Base-by-base conservation (phyloP, 2,329 filamentous ascomycete species). In the Nemania sp. region DNA sequence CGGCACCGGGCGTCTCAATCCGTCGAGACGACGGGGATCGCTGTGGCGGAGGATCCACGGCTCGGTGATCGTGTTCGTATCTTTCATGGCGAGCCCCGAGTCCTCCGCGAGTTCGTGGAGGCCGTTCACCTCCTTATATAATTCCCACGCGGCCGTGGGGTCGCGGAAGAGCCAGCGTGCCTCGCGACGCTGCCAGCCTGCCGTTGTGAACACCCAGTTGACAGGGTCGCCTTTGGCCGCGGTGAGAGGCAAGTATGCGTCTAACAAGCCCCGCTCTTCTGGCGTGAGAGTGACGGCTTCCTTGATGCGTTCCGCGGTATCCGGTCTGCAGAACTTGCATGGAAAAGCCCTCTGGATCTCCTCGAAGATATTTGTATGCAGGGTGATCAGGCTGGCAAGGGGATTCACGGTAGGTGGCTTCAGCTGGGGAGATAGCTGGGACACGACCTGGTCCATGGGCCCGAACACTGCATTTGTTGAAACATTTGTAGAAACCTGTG, bases 101-200 rank as follows among this genome's bases (percentile, higher is more conserved):
- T 15, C 12, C 3, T 47, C 22, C 2, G 33, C 46, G 22, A 42
- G 28, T 7, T 23, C 26, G 7, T 46, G 14, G 41, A 52, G 42
- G 15, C 39, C 19, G 36, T 39, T 43, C 17, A 52, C 44, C 5
- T 51, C 47, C n/a, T 44, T 40, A 20, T 52, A 51, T 4, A 48
- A 3, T 6, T 37, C 36, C 52, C 52, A 49, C 20, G 52, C 45
- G 3, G 33, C 26, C 17, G n/a, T 15, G 2, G 52, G 46, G 28
- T 54, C 33, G 6, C 52, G 45, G 34, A 54, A 54, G 3, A 54
- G 45, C 45, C 51, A 49, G 20, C 20, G 30, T 4, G 45, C 51
- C 3, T 54, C 45, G 12, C 51, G 51, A 8, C 51, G 51, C 12
- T 49, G 24, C 51, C 51, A 54, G 19, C 51, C 51, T 8, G 7